Percentiles rank a stretch among this genome's conserved stretches.
Conservation (phyloP, 495 filamentous ascomycete genomes). For the Cercophora samala region DNA sequence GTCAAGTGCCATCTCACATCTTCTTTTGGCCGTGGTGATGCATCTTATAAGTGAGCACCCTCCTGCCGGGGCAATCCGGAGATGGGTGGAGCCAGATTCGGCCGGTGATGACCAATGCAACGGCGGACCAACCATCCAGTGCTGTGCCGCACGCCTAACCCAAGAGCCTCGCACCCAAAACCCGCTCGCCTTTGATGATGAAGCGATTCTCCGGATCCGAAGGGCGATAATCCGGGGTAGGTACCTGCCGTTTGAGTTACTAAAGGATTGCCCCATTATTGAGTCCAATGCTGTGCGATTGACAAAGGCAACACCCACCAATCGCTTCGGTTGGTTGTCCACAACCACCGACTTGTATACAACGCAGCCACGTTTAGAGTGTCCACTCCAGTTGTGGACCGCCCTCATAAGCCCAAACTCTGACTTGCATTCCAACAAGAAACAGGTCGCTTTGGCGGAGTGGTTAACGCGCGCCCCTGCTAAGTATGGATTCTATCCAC, state of each 20-base stretch:
- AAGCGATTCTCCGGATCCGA: background rate
- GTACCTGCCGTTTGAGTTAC: background rate
- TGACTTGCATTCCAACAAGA: background rate
- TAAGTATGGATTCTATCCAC: conserved; percentile 16
- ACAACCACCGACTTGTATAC: background rate
- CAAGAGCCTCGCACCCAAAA: background rate
- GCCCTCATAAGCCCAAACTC: background rate
- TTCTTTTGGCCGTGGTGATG: background rate
- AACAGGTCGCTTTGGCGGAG: conserved; percentile 18
- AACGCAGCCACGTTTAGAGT: background rate
- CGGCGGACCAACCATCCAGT: background rate
- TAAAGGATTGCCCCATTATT: too few species aligned
- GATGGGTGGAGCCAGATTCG: background rate
- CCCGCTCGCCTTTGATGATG: background rate
- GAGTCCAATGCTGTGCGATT: too few species aligned
- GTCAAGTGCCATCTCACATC: background rate
- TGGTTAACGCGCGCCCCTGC: conserved; percentile 22
- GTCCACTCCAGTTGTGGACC: background rate
- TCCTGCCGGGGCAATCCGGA: background rate
- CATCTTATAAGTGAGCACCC: background rate
- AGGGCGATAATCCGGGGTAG: background rate
- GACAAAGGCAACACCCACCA: background rate
- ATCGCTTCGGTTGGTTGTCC: background rate
- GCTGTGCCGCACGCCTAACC: background rate
- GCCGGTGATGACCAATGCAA: background rate